Evolutionary conservation across 2,329 filamentous ascomycete genomes (phyloP), one percentile per base, ranked within the genome.

Genomic region (Boeremia exigua): DNA sequence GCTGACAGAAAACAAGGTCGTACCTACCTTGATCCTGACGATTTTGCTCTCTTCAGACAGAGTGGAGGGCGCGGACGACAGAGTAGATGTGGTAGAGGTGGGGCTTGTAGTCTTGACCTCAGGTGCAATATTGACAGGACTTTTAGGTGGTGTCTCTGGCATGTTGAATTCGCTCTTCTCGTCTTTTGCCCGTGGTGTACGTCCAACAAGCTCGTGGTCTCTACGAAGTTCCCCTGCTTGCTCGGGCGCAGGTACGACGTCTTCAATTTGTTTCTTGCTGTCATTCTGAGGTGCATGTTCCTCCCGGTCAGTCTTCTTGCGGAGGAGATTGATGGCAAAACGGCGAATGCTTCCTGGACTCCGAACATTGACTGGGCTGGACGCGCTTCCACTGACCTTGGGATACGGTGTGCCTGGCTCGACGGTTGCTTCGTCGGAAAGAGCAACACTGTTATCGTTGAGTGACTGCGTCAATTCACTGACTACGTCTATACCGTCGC

Each of bases 191-290:
- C 51, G n/a, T 8, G 17, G 27, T 9, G 42, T 9, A 3, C 56
- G 30, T 1, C 43, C 50, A 40, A 55, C 54, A 1, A 50, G 48
- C 14, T 54, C 33, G 40, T 61, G 58, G n/a, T 45, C 48, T 30
- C 60, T 58, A 19, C 56, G 19, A 1, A 63, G 29, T 10, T 60
- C 34, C 5, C 55, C 38, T 10, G 25, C 39, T 36, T 50, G 38
- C 40, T 54, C 55, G n/a, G 52, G 48, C 15, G 48, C 46, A 25
- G 63, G n/a, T n/a, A 64, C 30, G 0, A 54, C 53, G 11, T 45
- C 53, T 29, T 65, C 60, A 9, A 61, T n/a, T n/a, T n/a, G 40
- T 19, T 61, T 52, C 10, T 56, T 56, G 3, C 55, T 37, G 12
- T 42, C 54, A 33, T 58, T 23, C 1, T 43, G 47, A 10, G 27